phyloP scores from a whole-genome alignment of 1,284 basidiomycete species.

The Trametes pubescens region DNA sequence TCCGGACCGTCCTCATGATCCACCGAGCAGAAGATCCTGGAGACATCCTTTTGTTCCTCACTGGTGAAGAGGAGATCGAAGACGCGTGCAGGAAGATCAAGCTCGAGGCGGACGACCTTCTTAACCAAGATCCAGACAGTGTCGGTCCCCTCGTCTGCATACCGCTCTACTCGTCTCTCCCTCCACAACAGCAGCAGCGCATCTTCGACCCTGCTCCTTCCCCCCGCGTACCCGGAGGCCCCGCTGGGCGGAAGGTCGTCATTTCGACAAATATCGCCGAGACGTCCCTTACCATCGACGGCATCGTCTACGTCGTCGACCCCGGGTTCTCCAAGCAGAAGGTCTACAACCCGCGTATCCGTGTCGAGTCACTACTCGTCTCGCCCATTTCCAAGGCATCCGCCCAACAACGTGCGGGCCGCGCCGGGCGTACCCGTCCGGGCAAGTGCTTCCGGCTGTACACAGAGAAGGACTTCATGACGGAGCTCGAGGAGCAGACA shows the following conservation, averaged over 20 bases:
- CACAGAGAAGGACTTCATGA: conserved; percentile 98
- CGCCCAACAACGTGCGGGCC: conserved; percentile 95
- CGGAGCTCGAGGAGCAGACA: conserved; percentile 94
- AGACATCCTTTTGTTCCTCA: conserved; percentile 94
- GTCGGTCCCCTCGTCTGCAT: conserved; percentile 85
- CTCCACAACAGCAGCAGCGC: conserved; percentile 92
- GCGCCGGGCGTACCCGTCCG: conserved; percentile 94
- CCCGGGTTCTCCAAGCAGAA: conserved; percentile 98
- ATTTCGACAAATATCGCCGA: conserved; percentile 98
- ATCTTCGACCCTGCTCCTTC: conserved; percentile 92
- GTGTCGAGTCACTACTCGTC: conserved; percentile 94
- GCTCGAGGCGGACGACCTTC: conserved; percentile 84
- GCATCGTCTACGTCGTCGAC: conserved; percentile 99
- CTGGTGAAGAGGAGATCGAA: conserved; percentile 99
- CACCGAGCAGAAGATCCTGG: conserved; percentile 96
- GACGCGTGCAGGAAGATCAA: conserved; percentile 96
- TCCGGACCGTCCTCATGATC: conserved; percentile 97
- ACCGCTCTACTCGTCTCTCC: conserved; percentile 55
- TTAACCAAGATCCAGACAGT: conserved; percentile 72
- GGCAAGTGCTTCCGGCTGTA: conserved; percentile 98
- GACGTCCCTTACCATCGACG: conserved; percentile 97
- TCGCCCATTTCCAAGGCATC: conserved; percentile 97
- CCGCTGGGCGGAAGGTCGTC: conserved; percentile 93
- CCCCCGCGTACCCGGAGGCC: conserved; percentile 68
- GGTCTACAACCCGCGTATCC: conserved; percentile 95